Evolutionary conservation across 805 yeast species (phyloP).

Genomic region (Suhomyces faveliae): DNA sequence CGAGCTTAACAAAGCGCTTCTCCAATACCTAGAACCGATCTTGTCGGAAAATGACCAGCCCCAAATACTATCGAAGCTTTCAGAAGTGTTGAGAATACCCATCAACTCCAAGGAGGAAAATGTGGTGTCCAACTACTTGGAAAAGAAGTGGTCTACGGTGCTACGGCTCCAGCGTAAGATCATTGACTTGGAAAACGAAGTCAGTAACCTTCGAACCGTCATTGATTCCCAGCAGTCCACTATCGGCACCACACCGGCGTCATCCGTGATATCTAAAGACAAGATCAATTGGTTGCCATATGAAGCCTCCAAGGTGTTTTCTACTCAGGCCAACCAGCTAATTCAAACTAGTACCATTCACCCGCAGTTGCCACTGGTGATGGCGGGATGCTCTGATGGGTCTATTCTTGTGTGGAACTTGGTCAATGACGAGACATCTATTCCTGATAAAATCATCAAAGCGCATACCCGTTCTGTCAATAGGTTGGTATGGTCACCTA

Average conservation of each 20-base stretch:
- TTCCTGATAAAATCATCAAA: conserved; percentile 58
- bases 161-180: conserved; percentile 73
- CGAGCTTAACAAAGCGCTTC: conserved; percentile 35
- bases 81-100: conserved; percentile 11
- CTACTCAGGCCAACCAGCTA: conserved; percentile 54
- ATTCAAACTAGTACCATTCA: conserved; percentile 69
- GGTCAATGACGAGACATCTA: conserved; percentile 50
- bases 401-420: conserved; percentile 69
- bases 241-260: conserved; percentile 4
- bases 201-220: conserved; percentile 47
- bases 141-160: conserved; percentile 86
- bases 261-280: conserved; percentile 15
- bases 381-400: conserved; percentile 72
- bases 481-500: conserved; percentile 50
- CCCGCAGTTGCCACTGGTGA: conserved; percentile 65
- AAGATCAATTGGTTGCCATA: conserved; percentile 65
- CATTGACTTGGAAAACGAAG: conserved; percentile 64
- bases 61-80: conserved; percentile 11
- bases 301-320: conserved; percentile 40
- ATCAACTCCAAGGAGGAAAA: conserved; percentile 15
- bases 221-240: conserved; percentile 22
- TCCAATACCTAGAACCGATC: conserved; percentile 46
- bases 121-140: conserved; percentile 46
- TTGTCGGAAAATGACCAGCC: conserved; percentile 19
- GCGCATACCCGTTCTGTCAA: conserved; percentile 79